phyloP scores from a whole-genome alignment of 352 stramenopile species.

The Globisporangium mamillatum region DNA sequence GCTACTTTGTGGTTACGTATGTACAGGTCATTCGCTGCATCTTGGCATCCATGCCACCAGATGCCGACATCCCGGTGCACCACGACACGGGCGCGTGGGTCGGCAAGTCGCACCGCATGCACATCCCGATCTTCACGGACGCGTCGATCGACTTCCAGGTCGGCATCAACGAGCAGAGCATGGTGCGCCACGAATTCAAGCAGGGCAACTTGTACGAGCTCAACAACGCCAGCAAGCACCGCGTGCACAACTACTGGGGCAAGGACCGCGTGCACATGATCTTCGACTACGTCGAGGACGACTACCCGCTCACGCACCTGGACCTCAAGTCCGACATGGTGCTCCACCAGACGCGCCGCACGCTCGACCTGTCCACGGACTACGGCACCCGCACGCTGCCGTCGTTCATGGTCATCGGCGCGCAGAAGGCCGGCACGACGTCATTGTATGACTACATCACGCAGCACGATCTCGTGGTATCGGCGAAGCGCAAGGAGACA shows the following conservation, averaged over 20 bases:
- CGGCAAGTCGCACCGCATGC: slow-evolving; percentile 93
- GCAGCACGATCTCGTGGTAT: slow-evolving; percentile 94
- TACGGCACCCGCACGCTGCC: slow-evolving; percentile 74
- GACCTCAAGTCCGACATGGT: slow-evolving; percentile 86
- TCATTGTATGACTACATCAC: slow-evolving; percentile 97
- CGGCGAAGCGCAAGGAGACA: slow-evolving; percentile 92
- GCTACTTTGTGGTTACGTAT: not conserved
- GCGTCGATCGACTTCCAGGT: slow-evolving; percentile 79
- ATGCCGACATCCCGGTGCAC: slow-evolving; percentile 94
- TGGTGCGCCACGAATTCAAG: slow-evolving; percentile 91
- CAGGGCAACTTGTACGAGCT: slow-evolving; percentile 97
- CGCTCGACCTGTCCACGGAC: slow-evolving; percentile 90
- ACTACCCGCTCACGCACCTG: slow-evolving; percentile 59
- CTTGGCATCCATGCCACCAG: slow-evolving; percentile 93
- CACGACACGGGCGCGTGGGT: slow-evolving; percentile 98
- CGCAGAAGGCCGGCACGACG: slow-evolving; percentile 96
- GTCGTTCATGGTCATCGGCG: slow-evolving; percentile 95
- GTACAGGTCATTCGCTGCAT: slow-evolving; percentile 92
- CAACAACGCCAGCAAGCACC: slow-evolving; percentile 98
- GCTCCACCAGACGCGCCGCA: slow-evolving; percentile 95
- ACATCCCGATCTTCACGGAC: slow-evolving; percentile 94
- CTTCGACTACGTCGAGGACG: slow-evolving; percentile 96
- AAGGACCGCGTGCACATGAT: slow-evolving; percentile 96
- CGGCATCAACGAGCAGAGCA: slow-evolving; percentile 74
- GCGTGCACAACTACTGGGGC: slow-evolving; percentile 91